Percentiles rank a stretch among this genome's conserved stretches.
Conservation (phyloP, 306 rosid genomes). For the Dryas alaskensis region DNA sequence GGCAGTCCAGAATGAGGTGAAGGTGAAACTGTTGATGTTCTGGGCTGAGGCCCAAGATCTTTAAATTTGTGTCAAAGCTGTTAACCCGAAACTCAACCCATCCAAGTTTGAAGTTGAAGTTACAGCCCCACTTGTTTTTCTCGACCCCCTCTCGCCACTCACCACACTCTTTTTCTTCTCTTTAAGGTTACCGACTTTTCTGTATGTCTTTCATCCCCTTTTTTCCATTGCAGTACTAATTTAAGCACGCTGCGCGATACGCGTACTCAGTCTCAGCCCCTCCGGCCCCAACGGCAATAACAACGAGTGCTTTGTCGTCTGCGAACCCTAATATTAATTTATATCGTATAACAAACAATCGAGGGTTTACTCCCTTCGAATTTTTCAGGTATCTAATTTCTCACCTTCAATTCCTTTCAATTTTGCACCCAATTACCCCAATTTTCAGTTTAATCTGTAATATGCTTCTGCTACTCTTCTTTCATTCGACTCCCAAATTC, state of each 20-base stretch:
- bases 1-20: too few relatives aligned
- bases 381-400: conserved; percentile 31
- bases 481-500: neutral
- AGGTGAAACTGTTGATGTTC: too few relatives aligned
- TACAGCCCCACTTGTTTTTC: too few relatives aligned
- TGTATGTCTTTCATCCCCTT: too few relatives aligned
- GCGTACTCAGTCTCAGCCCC: neutral
- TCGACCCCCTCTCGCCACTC: neutral
- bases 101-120: too few relatives aligned
- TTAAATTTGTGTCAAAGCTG: too few relatives aligned
- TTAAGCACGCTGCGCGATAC: neutral
- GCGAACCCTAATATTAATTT: conserved; percentile 42
- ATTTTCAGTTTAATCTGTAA: neutral
- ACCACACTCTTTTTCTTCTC: too few relatives aligned
- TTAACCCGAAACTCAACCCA: too few relatives aligned
- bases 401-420: conserved; percentile 2
- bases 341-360: neutral
- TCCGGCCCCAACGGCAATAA: conserved; percentile 25
- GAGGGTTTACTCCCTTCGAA: neutral
- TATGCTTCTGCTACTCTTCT: neutral
- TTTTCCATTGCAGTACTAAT: too few relatives aligned
- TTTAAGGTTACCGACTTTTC: neutral
- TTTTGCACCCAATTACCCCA: neutral
- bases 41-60: too few relatives aligned
- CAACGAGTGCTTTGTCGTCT: neutral